Evolutionary conservation across 352 stramenopile genomes (phyloP).

Genomic region (Aphanomyces cochlioides): DNA sequence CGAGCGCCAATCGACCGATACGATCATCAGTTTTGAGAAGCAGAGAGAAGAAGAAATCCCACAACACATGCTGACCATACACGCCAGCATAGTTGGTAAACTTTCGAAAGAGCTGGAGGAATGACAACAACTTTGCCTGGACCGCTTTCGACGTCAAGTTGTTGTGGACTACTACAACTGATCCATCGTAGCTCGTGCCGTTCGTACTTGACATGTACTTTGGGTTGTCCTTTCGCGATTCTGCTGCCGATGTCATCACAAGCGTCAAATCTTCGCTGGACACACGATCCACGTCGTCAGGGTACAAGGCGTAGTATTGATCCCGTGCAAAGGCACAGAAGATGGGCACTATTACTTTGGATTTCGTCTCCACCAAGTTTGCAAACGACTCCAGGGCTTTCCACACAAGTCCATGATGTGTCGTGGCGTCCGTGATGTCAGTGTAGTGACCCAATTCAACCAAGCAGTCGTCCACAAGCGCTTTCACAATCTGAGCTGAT

Average conservation of each 20-base stretch:
- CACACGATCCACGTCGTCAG: conserved; percentile 59
- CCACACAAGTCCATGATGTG: conserved; percentile 76
- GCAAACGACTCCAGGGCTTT: conserved; percentile 70
- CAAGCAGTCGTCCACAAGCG: conserved; percentile 4
- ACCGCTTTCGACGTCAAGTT: conserved; percentile 68
- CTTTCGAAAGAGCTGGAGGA: conserved; percentile 71
- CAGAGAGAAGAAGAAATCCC: conserved; percentile 83
- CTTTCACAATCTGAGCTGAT: not conserved
- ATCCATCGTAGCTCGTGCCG: not conserved
- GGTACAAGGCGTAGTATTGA: conserved; percentile 74
- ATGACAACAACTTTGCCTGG: conserved; percentile 72
- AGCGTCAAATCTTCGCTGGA: conserved; percentile 29
- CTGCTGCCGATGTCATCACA: not conserved
- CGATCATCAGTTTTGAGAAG: conserved; percentile 87
- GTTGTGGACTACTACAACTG: not conserved
- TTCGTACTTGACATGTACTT: conserved; percentile 9
- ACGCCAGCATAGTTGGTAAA: conserved; percentile 87
- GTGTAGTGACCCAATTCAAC: conserved; percentile 12
- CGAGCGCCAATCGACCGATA: conserved; percentile 79
- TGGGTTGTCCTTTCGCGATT: conserved; percentile 18
- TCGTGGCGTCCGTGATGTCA: conserved; percentile 57
- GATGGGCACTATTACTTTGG: conserved; percentile 82
- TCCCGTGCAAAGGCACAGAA: conserved; percentile 78
- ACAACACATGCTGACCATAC: conserved; percentile 71
- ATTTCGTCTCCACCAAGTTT: conserved; percentile 77